These are phyloP conservation scores for Gossypium mustelinum DNA, from an alignment of 345 rosid species.

Conservation along the genomic window DNA sequence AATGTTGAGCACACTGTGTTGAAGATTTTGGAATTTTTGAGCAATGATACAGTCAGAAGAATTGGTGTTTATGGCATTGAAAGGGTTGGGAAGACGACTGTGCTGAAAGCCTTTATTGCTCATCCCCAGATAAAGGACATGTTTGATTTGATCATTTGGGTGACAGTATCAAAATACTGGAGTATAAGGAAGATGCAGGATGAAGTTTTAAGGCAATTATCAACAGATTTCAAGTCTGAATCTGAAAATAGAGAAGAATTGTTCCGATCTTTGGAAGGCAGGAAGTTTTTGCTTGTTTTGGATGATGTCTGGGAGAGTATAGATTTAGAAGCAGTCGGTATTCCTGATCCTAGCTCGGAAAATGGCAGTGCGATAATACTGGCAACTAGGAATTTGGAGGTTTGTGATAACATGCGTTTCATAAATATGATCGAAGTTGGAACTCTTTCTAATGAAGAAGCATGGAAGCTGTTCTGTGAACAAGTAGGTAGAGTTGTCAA, in stretches of 20 bases:
- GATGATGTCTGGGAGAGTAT: slow-evolving; percentile 23
- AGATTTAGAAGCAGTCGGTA: slow-evolving; percentile 18
- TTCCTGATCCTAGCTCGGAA: slow-evolving; percentile 14
- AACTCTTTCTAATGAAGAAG: slow-evolving; percentile 21
- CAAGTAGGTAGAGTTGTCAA: slow-evolving; percentile 11
- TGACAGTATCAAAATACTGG: slow-evolving; percentile 22
- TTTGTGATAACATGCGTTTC: slow-evolving; percentile 16
- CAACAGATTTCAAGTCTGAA: background rate
- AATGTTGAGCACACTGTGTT: slow-evolving; percentile 5
- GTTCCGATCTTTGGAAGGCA: slow-evolving; percentile 2
- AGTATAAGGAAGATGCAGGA: slow-evolving; percentile 5
- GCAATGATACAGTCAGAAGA: background rate
- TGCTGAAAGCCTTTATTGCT: slow-evolving; percentile 7
- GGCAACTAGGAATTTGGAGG: slow-evolving; percentile 4
- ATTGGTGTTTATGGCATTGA: slow-evolving; percentile 26
- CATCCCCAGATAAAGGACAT: background rate
- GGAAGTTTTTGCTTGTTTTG: slow-evolving; percentile 11
- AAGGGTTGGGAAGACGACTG: slow-evolving; percentile 20
- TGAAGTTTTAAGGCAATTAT: slow-evolving; percentile 9
- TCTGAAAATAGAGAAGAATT: background rate
- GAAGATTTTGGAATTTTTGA: slow-evolving; percentile 13
- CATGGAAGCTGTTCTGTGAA: slow-evolving; percentile 22
- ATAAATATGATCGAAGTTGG: slow-evolving; percentile 10
- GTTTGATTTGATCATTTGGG: slow-evolving; percentile 26
- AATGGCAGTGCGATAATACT: slow-evolving; percentile 13